Percentiles rank a stretch among this genome's conserved stretches.
Conservation (phyloP, 2,329 filamentous ascomycete genomes). For the Lachnellula subtilissima region DNA sequence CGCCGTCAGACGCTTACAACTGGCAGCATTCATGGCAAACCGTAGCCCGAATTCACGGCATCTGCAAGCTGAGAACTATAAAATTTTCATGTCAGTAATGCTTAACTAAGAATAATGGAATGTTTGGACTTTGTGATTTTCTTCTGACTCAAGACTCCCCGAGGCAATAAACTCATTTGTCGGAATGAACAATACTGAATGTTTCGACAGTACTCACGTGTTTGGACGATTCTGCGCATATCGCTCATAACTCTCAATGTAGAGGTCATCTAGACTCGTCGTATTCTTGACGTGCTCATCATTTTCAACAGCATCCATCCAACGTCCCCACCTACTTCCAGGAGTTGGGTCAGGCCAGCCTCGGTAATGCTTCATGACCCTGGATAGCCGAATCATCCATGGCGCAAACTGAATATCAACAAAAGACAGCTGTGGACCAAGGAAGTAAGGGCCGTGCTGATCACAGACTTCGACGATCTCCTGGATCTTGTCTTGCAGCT, state of each 20-base stretch:
- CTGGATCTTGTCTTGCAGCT: conserved; percentile 61
- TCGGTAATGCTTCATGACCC: conserved; percentile 36
- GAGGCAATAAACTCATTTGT: no score
- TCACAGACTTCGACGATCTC: conserved; percentile 34
- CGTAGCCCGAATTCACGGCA: no score
- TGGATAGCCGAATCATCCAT: conserved; percentile 36
- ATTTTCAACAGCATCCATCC: conserved; percentile 35
- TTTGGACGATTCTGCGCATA: conserved; percentile 60
- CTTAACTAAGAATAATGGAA: no score
- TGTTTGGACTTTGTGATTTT: no score
- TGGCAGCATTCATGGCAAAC: no score
- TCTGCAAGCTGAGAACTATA: no score
- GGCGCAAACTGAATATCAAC: conserved; percentile 38
- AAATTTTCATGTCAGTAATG: no score
- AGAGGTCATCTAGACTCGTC: conserved; percentile 46
- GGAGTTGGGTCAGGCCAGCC: conserved; percentile 34
- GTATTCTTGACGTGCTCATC: conserved; percentile 36
- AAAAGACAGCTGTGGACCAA: conserved; percentile 32
- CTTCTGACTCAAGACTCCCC: no score
- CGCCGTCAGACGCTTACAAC: no score
- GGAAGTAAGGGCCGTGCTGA: conserved; percentile 32
- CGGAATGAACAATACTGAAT: no score
- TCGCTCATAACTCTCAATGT: conserved; percentile 64
- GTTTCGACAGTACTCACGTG: conserved; percentile 30
- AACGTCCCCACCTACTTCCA: conserved; percentile 34